Conservation (phyloP, 2,329 filamentous ascomycete species). For the Trichoderma koningii region DNA sequence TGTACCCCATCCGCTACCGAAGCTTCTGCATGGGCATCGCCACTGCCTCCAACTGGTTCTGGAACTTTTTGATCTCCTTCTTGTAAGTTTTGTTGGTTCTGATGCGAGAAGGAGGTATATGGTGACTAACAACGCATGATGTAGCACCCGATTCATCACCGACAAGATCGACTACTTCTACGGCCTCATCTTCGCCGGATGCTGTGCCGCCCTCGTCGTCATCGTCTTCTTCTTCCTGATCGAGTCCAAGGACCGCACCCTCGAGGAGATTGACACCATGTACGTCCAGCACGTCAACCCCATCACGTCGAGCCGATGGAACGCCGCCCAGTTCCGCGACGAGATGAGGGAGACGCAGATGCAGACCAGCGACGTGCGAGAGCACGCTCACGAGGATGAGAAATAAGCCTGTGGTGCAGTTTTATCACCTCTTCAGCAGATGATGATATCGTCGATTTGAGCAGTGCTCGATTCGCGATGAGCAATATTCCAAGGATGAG, state of each 20-base stretch:
- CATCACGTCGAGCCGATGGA: slow-evolving; percentile 17
- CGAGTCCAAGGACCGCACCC: slow-evolving; percentile 21
- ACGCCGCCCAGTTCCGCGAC: not conserved
- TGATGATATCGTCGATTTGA: not conserved
- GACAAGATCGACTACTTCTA: slow-evolving; percentile 21
- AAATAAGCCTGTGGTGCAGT: not conserved
- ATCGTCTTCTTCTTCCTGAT: slow-evolving; percentile 24
- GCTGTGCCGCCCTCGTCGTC: slow-evolving; percentile 13
- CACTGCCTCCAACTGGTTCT: slow-evolving; percentile 22
- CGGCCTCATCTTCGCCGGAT: slow-evolving; percentile 21
- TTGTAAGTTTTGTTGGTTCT: not conserved
- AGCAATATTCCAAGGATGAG: too few relatives aligned
- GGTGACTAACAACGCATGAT: not conserved
- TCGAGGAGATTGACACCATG: slow-evolving; percentile 25
- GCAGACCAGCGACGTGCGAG: not conserved
- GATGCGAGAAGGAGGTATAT: too few relatives aligned
- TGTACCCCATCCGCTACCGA: slow-evolving; percentile 20
- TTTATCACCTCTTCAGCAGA: too few relatives aligned
- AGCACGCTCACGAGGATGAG: slow-evolving; percentile 2
- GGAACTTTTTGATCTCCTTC: slow-evolving; percentile 25
- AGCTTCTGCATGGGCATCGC: slow-evolving; percentile 21
- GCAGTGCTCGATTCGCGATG: too few relatives aligned
- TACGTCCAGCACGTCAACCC: slow-evolving; percentile 17
- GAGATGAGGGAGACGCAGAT: not conserved
- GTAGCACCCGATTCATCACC: slow-evolving; percentile 17